Base-by-base conservation (phyloP, 176 grass and related monocot species). In the Oryza coarctata region DNA sequence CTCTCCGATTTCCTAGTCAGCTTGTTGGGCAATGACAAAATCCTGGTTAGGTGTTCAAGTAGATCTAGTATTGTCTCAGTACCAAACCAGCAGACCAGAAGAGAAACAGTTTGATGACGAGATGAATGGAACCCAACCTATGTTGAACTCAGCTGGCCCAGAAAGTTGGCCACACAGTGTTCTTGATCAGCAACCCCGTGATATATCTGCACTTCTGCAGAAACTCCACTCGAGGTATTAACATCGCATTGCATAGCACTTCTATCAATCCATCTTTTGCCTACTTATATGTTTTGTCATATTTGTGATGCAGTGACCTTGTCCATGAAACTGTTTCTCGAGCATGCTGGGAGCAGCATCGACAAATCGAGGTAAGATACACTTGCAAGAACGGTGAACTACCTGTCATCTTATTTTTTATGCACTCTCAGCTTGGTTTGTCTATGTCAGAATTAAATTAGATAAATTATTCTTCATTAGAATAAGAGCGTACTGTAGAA, bases 11-110 rank as follows among this genome's bases (percentile, higher is more conserved):
- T 68, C 80, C 44, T 83, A 98, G 95, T 98, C 95, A 73, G 95
- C 95, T 84, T 98, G 92, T 86, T 98, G 95, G 95, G 90, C 88
- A 82, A 95, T 98, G 84, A 88, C 89, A 62, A 98, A 93, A 75
- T 95, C 92, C 38, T 98, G 95, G 95, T 68, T 98, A 69, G 90
- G 91, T 89, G 88, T 94, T 65, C 90, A 95, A 90, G 95, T 95
- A 64, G 95, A 98, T 83, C 65, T 89, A 70, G 87, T 89, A 74
- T 89, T 98, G 82, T 76, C 92, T 76, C 84, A 61, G 38, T 88
- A 92, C 88, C 92, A 93, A 85, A 88, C 90, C 80, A 85, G 71
- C 77, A 85, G 92, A 84, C 62, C 55, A 39, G 95, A 94, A 64
- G 87, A 84, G 68, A 98, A 92, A 82, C 83, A 78, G 39, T 83